These are phyloP conservation scores for Vicia faba DNA, from an alignment of 306 rosid species.

Conservation along the genomic window DNA sequence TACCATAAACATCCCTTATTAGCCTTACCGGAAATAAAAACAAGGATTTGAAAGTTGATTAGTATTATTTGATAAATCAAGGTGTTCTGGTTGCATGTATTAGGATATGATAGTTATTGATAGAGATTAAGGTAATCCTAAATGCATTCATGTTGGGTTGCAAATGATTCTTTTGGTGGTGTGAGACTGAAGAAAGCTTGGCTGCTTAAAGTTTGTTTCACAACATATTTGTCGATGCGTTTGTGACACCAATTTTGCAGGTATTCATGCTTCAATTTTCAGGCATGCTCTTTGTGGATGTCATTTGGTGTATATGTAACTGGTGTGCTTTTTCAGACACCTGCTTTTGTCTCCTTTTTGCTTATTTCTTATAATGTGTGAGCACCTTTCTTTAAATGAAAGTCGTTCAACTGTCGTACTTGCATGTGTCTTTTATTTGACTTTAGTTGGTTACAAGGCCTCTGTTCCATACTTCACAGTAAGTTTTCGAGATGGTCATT, in stretches of 20 bases:
- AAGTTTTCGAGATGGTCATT: constrained; percentile 45
- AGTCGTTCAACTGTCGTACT: constrained; percentile 89
- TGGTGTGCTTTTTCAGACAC: constrained; percentile 94
- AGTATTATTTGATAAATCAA: neutral
- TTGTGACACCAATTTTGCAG: constrained; percentile 54
- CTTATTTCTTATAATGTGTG: constrained; percentile 92
- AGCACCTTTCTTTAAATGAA: constrained; percentile 80
- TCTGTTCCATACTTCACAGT: constrained; percentile 88
- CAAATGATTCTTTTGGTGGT: constrained; percentile 4
- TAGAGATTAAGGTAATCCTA: constrained; percentile 8
- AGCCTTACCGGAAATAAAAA: neutral
- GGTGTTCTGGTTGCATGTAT: neutral
- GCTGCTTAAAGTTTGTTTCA: constrained; percentile 27
- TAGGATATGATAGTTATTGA: constrained; percentile 8
- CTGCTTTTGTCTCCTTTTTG: constrained; percentile 82
- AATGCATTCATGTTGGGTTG: neutral
- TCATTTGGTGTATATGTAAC: constrained; percentile 95
- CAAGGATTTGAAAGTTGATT: neutral
- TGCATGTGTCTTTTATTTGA: constrained; percentile 87
- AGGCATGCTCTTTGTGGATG: constrained; percentile 95
- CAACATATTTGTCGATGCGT: constrained; percentile 1
- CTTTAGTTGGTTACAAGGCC: constrained; percentile 93
- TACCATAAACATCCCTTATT: no score
- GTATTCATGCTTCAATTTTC: constrained; percentile 87
- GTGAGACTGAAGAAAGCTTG: constrained; percentile 26